Evolutionary conservation across 1,284 basidiomycete genomes (phyloP).

Genomic region (Moesziomyces antarcticus): DNA sequence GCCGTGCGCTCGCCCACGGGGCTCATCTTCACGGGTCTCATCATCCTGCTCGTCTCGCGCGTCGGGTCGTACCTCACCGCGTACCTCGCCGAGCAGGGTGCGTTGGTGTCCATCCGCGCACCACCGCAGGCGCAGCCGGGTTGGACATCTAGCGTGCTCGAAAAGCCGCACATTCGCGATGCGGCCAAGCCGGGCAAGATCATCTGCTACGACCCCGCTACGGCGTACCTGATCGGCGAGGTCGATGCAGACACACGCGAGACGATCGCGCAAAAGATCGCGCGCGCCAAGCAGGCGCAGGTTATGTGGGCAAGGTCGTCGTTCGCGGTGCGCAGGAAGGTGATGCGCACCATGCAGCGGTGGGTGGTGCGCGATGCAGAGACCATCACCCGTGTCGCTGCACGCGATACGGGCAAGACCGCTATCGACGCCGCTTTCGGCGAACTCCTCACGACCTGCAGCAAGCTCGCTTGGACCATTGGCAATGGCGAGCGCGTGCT

Average conservation of each 20-base stretch:
- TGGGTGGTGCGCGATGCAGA: constrained; percentile 92
- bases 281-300: constrained; percentile 77
- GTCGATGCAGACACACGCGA: constrained; percentile 76
- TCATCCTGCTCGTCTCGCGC: constrained; percentile 30
- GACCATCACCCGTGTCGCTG: constrained; percentile 85
- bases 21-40: constrained; percentile 31
- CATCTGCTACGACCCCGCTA: constrained; percentile 90
- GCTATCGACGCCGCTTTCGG: constrained; percentile 71
- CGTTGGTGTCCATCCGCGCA: constrained; percentile 23
- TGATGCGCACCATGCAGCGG: constrained; percentile 84
- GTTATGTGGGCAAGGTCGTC: constrained; percentile 77
- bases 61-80: constrained; percentile 8
- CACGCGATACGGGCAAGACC: constrained; percentile 95
- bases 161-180: constrained; percentile 26
- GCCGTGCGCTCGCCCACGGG: constrained; percentile 31
- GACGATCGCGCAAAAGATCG: constrained; percentile 79
- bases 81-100: constrained; percentile 25
- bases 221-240: constrained; percentile 80
- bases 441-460: constrained; percentile 60
- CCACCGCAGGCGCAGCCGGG: constrained; percentile 47
- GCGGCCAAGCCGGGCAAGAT: constrained; percentile 71
- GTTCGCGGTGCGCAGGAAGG: constrained; percentile 80
- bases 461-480: constrained; percentile 64
- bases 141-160: constrained; percentile 47
- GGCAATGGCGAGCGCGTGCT: constrained; percentile 52